Evolutionary conservation across 805 yeast species (phyloP), one percentile per base, ranked within the genome.

Genomic region (Saccharomyces kudriavzevii): DNA sequence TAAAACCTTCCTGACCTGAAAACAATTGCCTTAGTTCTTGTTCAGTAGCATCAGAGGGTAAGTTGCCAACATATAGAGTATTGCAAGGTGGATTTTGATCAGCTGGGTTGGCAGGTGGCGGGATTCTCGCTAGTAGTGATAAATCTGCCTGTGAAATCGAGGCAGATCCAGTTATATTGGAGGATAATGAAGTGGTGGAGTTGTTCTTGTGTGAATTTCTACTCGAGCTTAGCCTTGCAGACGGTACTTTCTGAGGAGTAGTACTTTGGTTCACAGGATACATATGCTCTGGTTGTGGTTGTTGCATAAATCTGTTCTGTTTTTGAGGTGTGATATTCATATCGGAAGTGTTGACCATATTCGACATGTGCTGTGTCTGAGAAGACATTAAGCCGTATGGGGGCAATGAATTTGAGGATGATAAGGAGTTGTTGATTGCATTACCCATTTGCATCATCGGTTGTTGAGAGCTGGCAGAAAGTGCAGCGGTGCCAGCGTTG

Each of bases 51-150:
- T 94, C 97, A 17, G 96, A 96, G 2, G 99, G 98, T 64, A 94
- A 77, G 69, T 94, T 94, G 20, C 99, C 99, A 49, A 94, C 99
- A 64, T 94, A 94, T 53, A 94, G 75, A 0, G 99, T 94, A 69
- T 94, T 94, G 73, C 99, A 94, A 6, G 99, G 99, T 3, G 99
- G 98, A 67, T 94, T 94, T 72, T 94, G 99, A 70, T 94, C 99
- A 1, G 99, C 98, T 5, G 99, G 99, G 65, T 92, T 92, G 0
- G 96, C 96, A 5, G 95, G 96, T 4, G 92, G 90, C 13, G 94
- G 95, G 29, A 87, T 90, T 58, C 89, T 73, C 0, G 92, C 90
- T 49, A 87, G 71, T 48, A 87, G 72, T 0, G 90, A 84, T 57
- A 87, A 74, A 65, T 87, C 94, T 73, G 79, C 74, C 53, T 74